These are phyloP conservation scores for Laburnicola sp. DNA, from an alignment of 2,329 filamentous ascomycete species.

Conservation along the genomic window DNA sequence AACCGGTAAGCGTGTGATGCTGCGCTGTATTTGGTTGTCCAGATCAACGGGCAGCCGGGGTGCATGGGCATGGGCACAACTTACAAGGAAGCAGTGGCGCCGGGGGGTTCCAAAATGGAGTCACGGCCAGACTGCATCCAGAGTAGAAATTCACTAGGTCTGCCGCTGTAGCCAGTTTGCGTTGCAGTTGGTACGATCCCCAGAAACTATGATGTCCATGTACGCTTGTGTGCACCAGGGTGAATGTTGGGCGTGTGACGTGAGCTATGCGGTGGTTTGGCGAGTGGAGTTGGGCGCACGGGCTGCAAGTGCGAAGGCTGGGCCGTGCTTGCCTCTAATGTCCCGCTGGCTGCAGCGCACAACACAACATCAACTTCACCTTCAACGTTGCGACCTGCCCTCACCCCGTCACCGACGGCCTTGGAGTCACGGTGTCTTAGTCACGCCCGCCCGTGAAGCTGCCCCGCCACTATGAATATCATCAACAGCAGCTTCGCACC, in stretches of 20 bases:
- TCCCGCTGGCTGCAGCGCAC: too few relatives aligned
- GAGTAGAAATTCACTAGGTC: constrained; percentile 40
- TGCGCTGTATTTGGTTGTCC: constrained; percentile 17
- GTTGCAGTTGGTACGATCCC: constrained; percentile 29
- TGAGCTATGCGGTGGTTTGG: too few relatives aligned
- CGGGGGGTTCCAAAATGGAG: constrained; percentile 15
- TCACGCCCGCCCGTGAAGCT: constrained; percentile 1
- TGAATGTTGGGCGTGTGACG: background rate
- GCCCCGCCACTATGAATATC: constrained; percentile 59
- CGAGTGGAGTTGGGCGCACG: too few relatives aligned
- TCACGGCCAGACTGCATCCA: constrained; percentile 20
- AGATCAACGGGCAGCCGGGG: constrained; percentile 11
- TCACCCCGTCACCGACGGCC: too few relatives aligned
- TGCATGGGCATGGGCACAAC: constrained; percentile 5
- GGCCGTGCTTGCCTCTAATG: too few relatives aligned
- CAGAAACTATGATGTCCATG: constrained; percentile 2
- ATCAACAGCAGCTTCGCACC: constrained; percentile 61
- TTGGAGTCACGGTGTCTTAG: background rate
- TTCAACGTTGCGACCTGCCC: background rate
- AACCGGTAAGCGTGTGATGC: constrained; percentile 21
- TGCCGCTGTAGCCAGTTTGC: constrained; percentile 17
- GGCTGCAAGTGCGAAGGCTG: too few relatives aligned
- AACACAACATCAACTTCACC: background rate
- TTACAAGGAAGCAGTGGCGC: constrained; percentile 24
- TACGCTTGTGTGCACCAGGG: background rate